Conservation (phyloP, 768 basidiomycete genomes). For the Podaxis pistillaris region DNA sequence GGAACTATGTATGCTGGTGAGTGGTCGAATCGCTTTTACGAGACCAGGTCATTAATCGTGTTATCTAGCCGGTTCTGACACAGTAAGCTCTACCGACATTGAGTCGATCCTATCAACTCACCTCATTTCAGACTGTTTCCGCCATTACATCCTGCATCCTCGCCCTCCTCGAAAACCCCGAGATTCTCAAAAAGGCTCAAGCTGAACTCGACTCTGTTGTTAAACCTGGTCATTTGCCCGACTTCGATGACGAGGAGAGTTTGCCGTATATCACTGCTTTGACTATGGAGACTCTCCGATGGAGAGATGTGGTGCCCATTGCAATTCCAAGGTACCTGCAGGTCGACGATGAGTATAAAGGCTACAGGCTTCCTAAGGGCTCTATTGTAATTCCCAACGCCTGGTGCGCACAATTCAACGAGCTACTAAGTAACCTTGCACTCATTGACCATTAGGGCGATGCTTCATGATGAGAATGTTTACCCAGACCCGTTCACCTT, state of each 20-base stretch:
- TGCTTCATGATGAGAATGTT: conserved; percentile 35
- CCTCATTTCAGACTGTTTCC: conserved; percentile 3
- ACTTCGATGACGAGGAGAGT: conserved; percentile 24
- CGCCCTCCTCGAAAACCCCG: conserved; percentile 15
- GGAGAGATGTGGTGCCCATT: conserved; percentile 25
- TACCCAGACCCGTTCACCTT: conserved; percentile 41
- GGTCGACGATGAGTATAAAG: conserved; percentile 29
- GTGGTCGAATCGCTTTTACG: not conserved
- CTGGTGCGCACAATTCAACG: conserved; percentile 22
- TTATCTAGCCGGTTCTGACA: conserved; percentile 19
- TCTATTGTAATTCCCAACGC: conserved; percentile 31
- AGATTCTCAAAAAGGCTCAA: conserved; percentile 31
- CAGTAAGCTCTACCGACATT: conserved; percentile 8
- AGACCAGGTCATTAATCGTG: not conserved
- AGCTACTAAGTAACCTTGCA: not conserved
- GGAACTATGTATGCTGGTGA: conserved; percentile 24
- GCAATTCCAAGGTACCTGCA: conserved; percentile 22
- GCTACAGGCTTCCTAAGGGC: conserved; percentile 30
- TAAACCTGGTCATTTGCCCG: conserved; percentile 29
- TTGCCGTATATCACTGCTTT: conserved; percentile 33
- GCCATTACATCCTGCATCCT: conserved; percentile 16
- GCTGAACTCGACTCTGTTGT: conserved; percentile 32
- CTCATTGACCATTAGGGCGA: conserved; percentile 29
- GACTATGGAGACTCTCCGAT: conserved; percentile 28
- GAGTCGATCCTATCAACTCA: not conserved